phyloP scores from a whole-genome alignment of 108 stramenopile genomes.

The Asterionellopsis glacialis region DNA sequence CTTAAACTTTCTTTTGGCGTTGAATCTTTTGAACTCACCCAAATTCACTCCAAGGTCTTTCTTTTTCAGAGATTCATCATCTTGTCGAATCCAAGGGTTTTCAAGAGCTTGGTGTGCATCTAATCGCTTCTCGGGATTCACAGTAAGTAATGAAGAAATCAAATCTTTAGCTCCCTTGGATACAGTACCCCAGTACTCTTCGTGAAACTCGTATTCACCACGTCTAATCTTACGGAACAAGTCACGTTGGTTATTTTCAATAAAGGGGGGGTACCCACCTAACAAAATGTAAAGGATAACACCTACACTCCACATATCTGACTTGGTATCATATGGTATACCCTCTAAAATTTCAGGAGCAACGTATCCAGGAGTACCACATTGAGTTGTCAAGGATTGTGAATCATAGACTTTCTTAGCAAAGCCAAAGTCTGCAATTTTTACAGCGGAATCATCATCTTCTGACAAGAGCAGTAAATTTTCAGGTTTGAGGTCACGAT shows the following conservation, averaged over 20 bases:
- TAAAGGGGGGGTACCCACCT: constrained; percentile 91
- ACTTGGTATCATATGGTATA: constrained; percentile 82
- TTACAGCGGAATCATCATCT: constrained; percentile 84
- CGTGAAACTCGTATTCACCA: constrained; percentile 84
- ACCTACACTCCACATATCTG: constrained; percentile 97
- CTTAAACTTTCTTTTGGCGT: constrained; percentile 85
- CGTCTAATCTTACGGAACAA: constrained; percentile 76
- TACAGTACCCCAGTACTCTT: constrained; percentile 82
- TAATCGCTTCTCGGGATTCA: constrained; percentile 56
- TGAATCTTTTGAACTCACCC: constrained; percentile 65
- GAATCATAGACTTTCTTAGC: constrained; percentile 74
- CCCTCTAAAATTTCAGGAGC: constrained; percentile 93
- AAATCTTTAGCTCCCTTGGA: constrained; percentile 84
- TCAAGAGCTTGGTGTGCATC: constrained; percentile 63
- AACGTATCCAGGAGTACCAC: constrained; percentile 96
- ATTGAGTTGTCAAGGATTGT: constrained; percentile 77
- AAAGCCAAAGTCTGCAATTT: constrained; percentile 98
- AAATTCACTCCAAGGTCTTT: constrained; percentile 63
- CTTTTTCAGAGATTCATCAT: constrained; percentile 52
- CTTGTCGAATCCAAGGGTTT: constrained; percentile 77
- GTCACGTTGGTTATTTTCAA: constrained; percentile 76
- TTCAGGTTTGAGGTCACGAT: constrained; percentile 93
- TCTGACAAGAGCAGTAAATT: constrained; percentile 83
- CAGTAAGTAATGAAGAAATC: constrained; percentile 64
- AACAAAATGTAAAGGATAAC: constrained; percentile 95